A percentile compares a stretch with the other conserved stretches of the same genome.
Evolutionary conservation across 1,284 basidiomycete genomes (phyloP).

Genomic region (Stygiomarasmius scandens): DNA sequence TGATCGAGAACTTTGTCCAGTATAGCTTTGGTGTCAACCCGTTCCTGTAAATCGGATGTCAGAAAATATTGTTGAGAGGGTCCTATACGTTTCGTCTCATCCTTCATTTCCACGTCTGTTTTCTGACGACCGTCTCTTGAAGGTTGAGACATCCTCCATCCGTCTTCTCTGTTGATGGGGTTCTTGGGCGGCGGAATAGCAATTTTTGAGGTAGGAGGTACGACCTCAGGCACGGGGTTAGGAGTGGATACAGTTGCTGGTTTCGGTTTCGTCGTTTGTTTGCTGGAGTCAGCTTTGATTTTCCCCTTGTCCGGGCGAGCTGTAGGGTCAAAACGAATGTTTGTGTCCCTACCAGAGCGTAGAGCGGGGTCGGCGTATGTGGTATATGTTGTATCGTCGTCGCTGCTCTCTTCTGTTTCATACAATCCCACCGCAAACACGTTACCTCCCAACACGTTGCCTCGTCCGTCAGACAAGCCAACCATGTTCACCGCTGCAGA

Average conservation of each 20-base stretch:
- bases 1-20: conserved; percentile 1
- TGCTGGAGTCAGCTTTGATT: too few species aligned
- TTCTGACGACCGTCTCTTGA: background rate
- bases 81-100: background rate
- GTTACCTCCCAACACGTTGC: background rate
- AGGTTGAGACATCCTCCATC: conserved; percentile 6
- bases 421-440: background rate
- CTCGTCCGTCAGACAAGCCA: background rate
- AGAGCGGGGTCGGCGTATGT: background rate
- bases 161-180: conserved; percentile 11
- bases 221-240: background rate
- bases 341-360: conserved; percentile 6
- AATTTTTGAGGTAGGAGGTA: background rate
- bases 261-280: too few species aligned
- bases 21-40: background rate
- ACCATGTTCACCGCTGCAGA: background rate
- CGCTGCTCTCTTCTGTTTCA: background rate
- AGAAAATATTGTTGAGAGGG: conserved; percentile 3
- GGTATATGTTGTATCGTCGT: too few species aligned
- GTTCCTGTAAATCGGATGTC: conserved; percentile 8
- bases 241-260: background rate
- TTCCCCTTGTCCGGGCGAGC: background rate
- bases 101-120: conserved; percentile 4
- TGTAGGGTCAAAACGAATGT: background rate
- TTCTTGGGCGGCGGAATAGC: conserved; percentile 3